These are phyloP conservation scores for Phylloboletellus chloephorus DNA, from an alignment of 1,284 basidiomycete species.

Conservation along the genomic window DNA sequence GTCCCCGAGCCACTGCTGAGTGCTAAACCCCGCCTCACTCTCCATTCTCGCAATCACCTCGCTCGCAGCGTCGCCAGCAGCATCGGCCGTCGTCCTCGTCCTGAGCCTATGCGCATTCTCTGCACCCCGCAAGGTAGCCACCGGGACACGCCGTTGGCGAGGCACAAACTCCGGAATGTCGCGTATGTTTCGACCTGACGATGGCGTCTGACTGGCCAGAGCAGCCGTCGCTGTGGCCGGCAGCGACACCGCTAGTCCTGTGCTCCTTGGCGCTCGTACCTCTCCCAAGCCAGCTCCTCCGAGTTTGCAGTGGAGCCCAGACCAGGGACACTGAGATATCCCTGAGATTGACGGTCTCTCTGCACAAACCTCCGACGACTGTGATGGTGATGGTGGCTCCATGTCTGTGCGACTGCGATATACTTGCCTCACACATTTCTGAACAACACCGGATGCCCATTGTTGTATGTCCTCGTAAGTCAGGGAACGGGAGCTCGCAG, in stretches of 20 bases:
- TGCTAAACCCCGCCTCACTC: slow-evolving; percentile 11
- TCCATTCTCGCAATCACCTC: slow-evolving; percentile 26
- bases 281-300: slow-evolving; percentile 2
- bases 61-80: slow-evolving; percentile 17
- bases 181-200: slow-evolving; percentile 11
- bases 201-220: slow-evolving; percentile 3
- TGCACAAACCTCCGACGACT: slow-evolving; percentile 27
- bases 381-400: slow-evolving; percentile 25
- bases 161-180: slow-evolving; percentile 30
- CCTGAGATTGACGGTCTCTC: slow-evolving; percentile 24
- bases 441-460: slow-evolving; percentile 26
- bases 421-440: slow-evolving; percentile 23
- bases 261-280: neutral
- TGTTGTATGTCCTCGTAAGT: slow-evolving; percentile 24
- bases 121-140: neutral
- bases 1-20: slow-evolving; percentile 4
- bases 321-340: slow-evolving; percentile 39
- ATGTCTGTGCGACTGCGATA: slow-evolving; percentile 7
- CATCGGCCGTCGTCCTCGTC: slow-evolving; percentile 1
- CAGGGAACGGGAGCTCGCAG: slow-evolving; percentile 15
- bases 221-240: neutral
- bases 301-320: slow-evolving; percentile 30
- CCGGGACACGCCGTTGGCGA: slow-evolving; percentile 13
- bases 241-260: neutral
- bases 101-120: neutral